phyloP scores from a whole-genome alignment of 495 filamentous ascomycete species.

The Chlorociboria aeruginascens region DNA sequence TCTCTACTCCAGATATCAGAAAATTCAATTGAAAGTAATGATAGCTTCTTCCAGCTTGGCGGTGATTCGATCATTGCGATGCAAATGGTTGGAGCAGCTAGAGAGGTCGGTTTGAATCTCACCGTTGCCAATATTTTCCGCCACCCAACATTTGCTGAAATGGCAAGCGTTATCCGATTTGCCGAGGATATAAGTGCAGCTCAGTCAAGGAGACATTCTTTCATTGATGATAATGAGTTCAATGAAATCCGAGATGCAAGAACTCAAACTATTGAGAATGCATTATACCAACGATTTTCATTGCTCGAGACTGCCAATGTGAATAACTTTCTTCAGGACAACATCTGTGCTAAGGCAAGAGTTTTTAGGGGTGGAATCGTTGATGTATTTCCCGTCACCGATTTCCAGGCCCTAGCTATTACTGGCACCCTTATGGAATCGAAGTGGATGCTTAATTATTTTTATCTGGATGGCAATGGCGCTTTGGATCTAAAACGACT shows the following conservation, averaged over 20 bases:
- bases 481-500: slow-evolving; percentile 34
- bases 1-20: neutral
- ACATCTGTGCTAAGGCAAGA: slow-evolving; percentile 41
- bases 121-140: slow-evolving; percentile 44
- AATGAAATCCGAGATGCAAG: slow-evolving; percentile 16
- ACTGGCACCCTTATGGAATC: slow-evolving; percentile 36
- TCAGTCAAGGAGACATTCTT: neutral
- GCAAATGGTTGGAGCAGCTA: slow-evolving; percentile 50
- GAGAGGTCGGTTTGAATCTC: slow-evolving; percentile 36
- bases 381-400: slow-evolving; percentile 49
- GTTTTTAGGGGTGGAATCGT: slow-evolving; percentile 35
- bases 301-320: slow-evolving; percentile 28
- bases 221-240: no score
- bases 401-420: slow-evolving; percentile 53
- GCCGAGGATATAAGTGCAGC: neutral
- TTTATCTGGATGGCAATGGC: slow-evolving; percentile 41
- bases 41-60: slow-evolving; percentile 19
- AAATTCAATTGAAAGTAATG: neutral
- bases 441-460: slow-evolving; percentile 41
- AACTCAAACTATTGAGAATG: slow-evolving; percentile 4
- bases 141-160: neutral
- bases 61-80: slow-evolving; percentile 56
- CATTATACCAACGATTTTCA: slow-evolving; percentile 33
- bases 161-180: slow-evolving; percentile 2
- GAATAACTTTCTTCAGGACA: slow-evolving; percentile 31